Percentiles rank a stretch among this genome's conserved stretches.
These are phyloP conservation scores for Chaetomium olivaceum DNA, from an alignment of 2,329 filamentous ascomycete genomes.

Conservation along the genomic window DNA sequence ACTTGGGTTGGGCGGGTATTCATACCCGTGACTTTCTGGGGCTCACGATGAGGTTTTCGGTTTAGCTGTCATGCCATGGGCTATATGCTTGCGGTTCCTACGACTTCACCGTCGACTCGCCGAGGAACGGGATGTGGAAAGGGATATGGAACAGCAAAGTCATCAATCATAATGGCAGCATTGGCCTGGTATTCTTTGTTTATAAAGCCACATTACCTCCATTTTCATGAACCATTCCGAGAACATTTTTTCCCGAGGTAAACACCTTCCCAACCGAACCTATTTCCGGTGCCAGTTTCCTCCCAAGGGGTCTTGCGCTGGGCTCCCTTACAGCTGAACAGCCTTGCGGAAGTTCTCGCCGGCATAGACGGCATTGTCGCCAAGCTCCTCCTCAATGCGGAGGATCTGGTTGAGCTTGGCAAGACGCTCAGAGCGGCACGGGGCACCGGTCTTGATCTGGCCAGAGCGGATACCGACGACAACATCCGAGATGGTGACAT, in stretches of 20 bases:
- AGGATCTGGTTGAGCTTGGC: conserved; percentile 99
- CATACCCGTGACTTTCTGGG: too few species aligned
- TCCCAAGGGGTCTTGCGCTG: conserved; percentile 16
- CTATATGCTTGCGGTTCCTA: neutral
- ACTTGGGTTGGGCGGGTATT: too few species aligned
- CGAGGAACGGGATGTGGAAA: neutral
- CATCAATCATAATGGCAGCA: conserved; percentile 10
- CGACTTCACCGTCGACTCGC: neutral
- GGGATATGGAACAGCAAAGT: too few species aligned
- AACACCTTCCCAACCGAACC: conserved; percentile 20
- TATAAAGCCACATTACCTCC: conserved; percentile 29
- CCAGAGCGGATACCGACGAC: conserved; percentile 94
- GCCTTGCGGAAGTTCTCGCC: conserved; percentile 89
- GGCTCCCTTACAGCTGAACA: conserved; percentile 72
- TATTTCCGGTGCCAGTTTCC: conserved; percentile 22
- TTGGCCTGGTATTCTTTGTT: conserved; percentile 31
- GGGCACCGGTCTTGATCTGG: conserved; percentile 99
- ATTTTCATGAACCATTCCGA: conserved; percentile 32
- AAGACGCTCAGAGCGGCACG: conserved; percentile 93
- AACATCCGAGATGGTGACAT: conserved; percentile 98
- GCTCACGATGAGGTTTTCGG: neutral
- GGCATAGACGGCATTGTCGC: conserved; percentile 86
- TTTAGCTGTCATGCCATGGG: neutral
- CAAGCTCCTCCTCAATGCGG: conserved; percentile 98
- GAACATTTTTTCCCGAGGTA: conserved; percentile 29